Percentiles rank a stretch among this genome's conserved stretches.
Evolutionary conservation across 441 rosid genomes (phyloP).

Genomic region (Aleurites moluccanus): DNA sequence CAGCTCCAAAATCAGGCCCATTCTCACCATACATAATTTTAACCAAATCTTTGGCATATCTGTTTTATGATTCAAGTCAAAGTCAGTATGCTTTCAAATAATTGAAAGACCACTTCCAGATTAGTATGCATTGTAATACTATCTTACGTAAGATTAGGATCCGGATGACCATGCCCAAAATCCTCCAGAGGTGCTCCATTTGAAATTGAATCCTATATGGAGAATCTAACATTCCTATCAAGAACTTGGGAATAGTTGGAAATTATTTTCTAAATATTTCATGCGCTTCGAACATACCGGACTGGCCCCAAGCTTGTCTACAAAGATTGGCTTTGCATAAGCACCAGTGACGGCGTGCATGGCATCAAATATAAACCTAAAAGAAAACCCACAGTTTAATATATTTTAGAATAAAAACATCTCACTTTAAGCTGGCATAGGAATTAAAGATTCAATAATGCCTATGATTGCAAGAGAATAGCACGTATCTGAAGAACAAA

Average conservation of each 20-base stretch:
- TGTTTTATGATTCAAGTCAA: conserved; percentile 36
- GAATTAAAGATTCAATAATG: conserved; percentile 3
- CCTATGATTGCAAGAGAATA: not conserved
- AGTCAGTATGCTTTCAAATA: conserved; percentile 19
- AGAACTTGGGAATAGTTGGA: conserved; percentile 20
- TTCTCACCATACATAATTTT: conserved; percentile 67
- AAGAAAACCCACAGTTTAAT: conserved; percentile 22
- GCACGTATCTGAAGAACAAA: not conserved
- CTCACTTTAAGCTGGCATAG: conserved; percentile 5
- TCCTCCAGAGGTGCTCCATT: conserved; percentile 92
- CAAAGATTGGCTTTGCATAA: conserved; percentile 90
- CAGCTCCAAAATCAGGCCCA: conserved; percentile 95
- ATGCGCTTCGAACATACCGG: conserved; percentile 40
- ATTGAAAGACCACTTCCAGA: conserved; percentile 12
- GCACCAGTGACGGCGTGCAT: conserved; percentile 99
- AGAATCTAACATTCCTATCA: conserved; percentile 28
- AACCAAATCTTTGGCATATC: conserved; percentile 95
- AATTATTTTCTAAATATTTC: conserved; percentile 19
- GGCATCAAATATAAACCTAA: conserved; percentile 87
- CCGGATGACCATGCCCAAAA: conserved; percentile 99
- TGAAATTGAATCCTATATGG: conserved; percentile 70
- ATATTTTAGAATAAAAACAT: conserved; percentile 17
- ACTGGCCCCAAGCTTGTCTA: conserved; percentile 78
- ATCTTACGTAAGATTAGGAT: conserved; percentile 93
- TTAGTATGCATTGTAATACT: conserved; percentile 2